Conservation (phyloP, 257 asterid genomes). For the Salvia rosmarinus region DNA sequence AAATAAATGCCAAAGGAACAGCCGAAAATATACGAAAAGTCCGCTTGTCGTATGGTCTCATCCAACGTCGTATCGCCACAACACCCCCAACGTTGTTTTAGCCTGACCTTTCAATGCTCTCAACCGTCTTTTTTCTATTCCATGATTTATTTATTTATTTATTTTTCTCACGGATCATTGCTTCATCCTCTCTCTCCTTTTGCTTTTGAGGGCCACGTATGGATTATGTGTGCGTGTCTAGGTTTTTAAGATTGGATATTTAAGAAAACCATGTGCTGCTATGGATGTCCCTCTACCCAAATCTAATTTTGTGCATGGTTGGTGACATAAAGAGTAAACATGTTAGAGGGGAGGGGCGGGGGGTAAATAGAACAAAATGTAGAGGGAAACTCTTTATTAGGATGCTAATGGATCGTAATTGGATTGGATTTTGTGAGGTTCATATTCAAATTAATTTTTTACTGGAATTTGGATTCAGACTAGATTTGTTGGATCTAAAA, state of each 20-base stretch:
- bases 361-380: too few species aligned
- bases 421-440: too few species aligned
- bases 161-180: background rate
- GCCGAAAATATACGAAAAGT: background rate
- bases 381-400: too few species aligned
- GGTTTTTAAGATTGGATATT: background rate
- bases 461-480: too few species aligned
- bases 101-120: slow-evolving; percentile 35
- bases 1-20: background rate
- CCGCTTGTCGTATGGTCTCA: slow-evolving; percentile 19
- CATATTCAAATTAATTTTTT: too few species aligned
- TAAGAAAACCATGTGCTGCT: slow-evolving; percentile 12
- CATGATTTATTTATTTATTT: too few species aligned
- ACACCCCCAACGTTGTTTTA: slow-evolving; percentile 10
- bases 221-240: background rate
- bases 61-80: slow-evolving; percentile 40
- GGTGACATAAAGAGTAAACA: too few species aligned
- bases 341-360: too few species aligned
- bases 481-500: too few species aligned
- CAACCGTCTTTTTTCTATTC: background rate
- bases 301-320: too few species aligned
- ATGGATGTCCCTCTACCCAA: slow-evolving; percentile 28
- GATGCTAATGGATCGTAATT: too few species aligned
- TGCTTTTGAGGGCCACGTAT: slow-evolving; percentile 8
- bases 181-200: background rate